Base-by-base conservation (phyloP, 1,284 basidiomycete species). In the Tremellales sp. region DNA sequence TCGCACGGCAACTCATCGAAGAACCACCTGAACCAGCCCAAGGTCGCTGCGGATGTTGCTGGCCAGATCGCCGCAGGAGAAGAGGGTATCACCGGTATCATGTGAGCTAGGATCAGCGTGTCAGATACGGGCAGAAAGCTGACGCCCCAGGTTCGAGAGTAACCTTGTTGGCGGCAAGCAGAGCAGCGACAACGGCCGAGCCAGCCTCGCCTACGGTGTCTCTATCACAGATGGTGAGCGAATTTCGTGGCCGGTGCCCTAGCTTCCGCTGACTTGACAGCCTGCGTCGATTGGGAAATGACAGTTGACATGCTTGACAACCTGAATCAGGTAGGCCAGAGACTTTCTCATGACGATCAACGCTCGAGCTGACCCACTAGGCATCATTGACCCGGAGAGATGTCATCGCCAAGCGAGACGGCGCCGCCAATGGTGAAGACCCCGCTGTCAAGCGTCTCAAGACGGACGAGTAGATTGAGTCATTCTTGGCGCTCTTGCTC, bases 211-310 rank as follows among this genome's bases (percentile, higher is more conserved):
- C 75, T 80, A 86, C 63, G 89, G 89, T 54, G 83, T 94, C 42
- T 87, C 84, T 49, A 93, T 96, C 72, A 94, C 90, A 1, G 89
- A 94, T 64, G 89, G 63, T 63, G 37, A 54, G 59, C 58, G 4
- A 11, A 13, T 23, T n/a, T n/a, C n/a, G n/a, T 39, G n/a, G 31
- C 6, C 22, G 13, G 12, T 40, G 33, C 17, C 25, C 4, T 27
- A 27, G 31, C 12, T 15, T 7, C n/a, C 24, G 33, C 24, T 51
- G 48, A 47, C 19, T 25, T 13, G 41, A 22, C 36, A 61, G 77
- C 89, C 1, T 98, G 94, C 72, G 86, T 97, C 45, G 82, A 89
- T 71, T 97, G 92, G 89, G 83, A 85, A 51, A 81, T 81, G 29
- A 70, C 73, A 17, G 78, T 89, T 31, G 67, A 62, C 37, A 88